Conservation (phyloP, 345 rosid species). For the Hirschfeldia incana region DNA sequence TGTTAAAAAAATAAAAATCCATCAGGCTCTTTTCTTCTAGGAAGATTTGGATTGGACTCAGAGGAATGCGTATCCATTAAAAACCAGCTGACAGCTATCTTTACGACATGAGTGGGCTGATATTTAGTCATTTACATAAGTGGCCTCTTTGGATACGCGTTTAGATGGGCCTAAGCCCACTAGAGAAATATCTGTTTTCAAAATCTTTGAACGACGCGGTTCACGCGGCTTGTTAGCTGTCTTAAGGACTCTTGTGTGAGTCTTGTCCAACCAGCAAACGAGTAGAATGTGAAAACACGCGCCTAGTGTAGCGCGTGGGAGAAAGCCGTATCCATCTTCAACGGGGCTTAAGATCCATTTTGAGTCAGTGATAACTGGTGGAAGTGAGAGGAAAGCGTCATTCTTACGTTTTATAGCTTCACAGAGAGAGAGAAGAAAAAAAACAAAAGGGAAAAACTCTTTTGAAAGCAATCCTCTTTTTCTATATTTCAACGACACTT, state of each 20-base stretch:
- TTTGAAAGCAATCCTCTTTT: constrained; percentile 26
- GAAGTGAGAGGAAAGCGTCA: constrained; percentile 29
- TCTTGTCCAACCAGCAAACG: constrained; percentile 30
- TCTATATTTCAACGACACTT: constrained; percentile 29
- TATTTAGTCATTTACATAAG: too few relatives aligned
- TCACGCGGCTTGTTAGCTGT: constrained; percentile 37
- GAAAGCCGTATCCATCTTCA: constrained; percentile 28
- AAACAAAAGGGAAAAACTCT: background rate
- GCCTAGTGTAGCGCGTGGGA: constrained; percentile 7
- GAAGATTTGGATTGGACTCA: constrained; percentile 49
- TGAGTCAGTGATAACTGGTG: constrained; percentile 35
- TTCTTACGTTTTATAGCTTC: constrained; percentile 27
- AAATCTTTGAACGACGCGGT: background rate
- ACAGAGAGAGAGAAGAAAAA: background rate
- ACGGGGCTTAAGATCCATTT: constrained; percentile 34
- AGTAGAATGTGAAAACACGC: constrained; percentile 27
- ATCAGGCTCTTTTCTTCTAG: constrained; percentile 59
- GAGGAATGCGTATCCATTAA: constrained; percentile 38
- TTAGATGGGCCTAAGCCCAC: background rate
- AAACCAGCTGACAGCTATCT: too few relatives aligned
- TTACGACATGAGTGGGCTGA: background rate
- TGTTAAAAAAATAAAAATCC: background rate
- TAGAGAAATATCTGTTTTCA: background rate
- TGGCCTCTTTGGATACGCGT: background rate
- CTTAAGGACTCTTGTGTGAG: background rate